Percentiles rank a stretch among this genome's conserved stretches.
Conservation (phyloP, 73 alveolate species). For the Symbiodinium pilosum region DNA sequence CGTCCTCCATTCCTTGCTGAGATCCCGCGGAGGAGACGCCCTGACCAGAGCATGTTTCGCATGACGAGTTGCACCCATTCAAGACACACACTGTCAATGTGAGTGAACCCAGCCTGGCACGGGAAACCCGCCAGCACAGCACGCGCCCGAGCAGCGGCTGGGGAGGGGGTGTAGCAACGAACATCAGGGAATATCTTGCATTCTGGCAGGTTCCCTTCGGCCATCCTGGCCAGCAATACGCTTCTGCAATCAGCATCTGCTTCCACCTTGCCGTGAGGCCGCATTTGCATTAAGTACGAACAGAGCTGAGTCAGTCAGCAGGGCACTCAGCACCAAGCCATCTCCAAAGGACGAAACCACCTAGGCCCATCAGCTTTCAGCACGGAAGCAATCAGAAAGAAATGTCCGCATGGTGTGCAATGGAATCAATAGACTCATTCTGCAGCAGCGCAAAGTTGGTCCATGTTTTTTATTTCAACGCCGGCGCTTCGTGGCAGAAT, state of each 20-base stretch:
- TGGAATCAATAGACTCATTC: not conserved
- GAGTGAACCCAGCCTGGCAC: not conserved
- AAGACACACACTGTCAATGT: not conserved
- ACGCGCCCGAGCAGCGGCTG: not conserved
- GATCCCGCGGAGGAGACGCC: not conserved
- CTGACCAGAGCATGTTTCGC: not conserved
- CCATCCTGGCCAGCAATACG: not conserved
- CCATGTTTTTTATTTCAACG: not conserved
- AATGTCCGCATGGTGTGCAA: not conserved
- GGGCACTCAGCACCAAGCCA: not conserved
- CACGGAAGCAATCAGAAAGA: not conserved
- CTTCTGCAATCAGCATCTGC: not conserved
- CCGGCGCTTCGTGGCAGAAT: not conserved
- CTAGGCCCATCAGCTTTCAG: not conserved
- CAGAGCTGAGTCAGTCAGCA: not conserved
- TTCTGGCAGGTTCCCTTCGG: not conserved
- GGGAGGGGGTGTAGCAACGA: not conserved
- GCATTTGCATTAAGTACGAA: not conserved
- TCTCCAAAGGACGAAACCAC: not conserved
- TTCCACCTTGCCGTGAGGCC: conserved; percentile 2
- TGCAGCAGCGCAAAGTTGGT: not conserved
- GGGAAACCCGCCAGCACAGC: not conserved
- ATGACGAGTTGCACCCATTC: not conserved
- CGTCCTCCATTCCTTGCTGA: not conserved
- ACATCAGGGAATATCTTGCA: not conserved